Evolutionary conservation across 1,284 basidiomycete species (phyloP), one percentile per base, ranked within the genome.

Genomic region (Sporisorium iseilematis-ciliati): DNA sequence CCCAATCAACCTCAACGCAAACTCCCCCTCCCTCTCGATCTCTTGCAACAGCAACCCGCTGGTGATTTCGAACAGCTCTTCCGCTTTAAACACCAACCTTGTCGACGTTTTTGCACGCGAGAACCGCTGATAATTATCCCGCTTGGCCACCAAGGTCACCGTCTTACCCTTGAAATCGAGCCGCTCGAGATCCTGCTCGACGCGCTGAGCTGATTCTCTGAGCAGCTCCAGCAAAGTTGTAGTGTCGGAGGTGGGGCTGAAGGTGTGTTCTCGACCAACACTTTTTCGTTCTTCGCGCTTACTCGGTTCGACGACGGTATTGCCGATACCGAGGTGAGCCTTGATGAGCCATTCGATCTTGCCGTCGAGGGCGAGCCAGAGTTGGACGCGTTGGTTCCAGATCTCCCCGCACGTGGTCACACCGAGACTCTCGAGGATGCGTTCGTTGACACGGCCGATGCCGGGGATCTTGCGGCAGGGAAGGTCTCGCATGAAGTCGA

Each of bases 251-350:
- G 80, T 83, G 4, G 82, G 82, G n/a, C 67, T 68, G 61, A 84
- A 84, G 4, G 82, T 84, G 52, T 75, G 77, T 33, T 84, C 82
- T n/a, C 82, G 66, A 12, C 82, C 82, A n/a, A 83, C 79, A 21
- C 78, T 80, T 45, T 79, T 78, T 49, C 82, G 78, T 54, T 79
- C 78, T 23, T 76, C 68, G 29, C 82, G 74, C 55, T 79, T 75
- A 53, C 72, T 71, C 4, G 79, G 82, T 41, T 77, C 72, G 25
- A 84, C 81, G 33, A 71, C 57, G 2, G 76, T 78, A n/a, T 68
- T 66, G 41, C 78, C 78, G 11, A 84, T 64, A 4, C 82, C 82
- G 5, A 84, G 73, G 45, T 82, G 70, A 3, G 76, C 75, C 29
- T 71, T 71, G 51, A 84, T 66, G 50, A 83, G 75, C 69, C 68